Evolutionary conservation across 306 rosid genomes (phyloP), one percentile per base, ranked within the genome.

Genomic region (Mucuna pruriens): DNA sequence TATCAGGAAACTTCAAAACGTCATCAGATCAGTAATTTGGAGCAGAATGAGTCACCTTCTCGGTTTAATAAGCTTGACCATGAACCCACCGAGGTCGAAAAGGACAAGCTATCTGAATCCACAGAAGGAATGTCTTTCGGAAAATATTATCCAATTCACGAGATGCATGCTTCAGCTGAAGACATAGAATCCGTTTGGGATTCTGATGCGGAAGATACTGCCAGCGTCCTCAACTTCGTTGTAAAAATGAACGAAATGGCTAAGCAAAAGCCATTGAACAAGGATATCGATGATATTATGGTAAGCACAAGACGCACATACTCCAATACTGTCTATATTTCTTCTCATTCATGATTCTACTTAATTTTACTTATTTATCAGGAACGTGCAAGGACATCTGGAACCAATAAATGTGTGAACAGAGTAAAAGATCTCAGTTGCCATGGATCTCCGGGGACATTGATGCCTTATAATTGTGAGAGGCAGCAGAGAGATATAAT

Each of bases 401-500:
- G 16, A 45, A 46, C 3, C 69, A 63, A 55, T 70, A 79, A 77
- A 44, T 34, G 16, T 17, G 52, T 31, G 61, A 86, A 84, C 80
- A 83, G 8, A 62, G 65, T 38, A 54, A 75, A 33, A 83, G 87
- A 77, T 38, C 57, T 74, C 65, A 15, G 65, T 67, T 23, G 46
- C 73, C 72, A 74, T 11, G 79, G 70, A 80, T 4, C 2, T 64
- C 62, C 74, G 23, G 75, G 80, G 54, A 44, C 48, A 52, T 2
- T 54, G 36, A 67, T 70, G 34, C 78, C 76, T 61, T 75, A 70
- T 29, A 58, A 90, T 74, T 87, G 91, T 78, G 96, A 91, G 82
- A 90, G 77, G 77, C 91, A 83, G 75, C 89, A 85, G 64, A 88
- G 84, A 85, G 85, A 87, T 19, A 89, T 90, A 86, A 71, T 95